These are phyloP conservation scores for Podospora didyma DNA, from an alignment of 495 filamentous ascomycete species.

Conservation along the genomic window DNA sequence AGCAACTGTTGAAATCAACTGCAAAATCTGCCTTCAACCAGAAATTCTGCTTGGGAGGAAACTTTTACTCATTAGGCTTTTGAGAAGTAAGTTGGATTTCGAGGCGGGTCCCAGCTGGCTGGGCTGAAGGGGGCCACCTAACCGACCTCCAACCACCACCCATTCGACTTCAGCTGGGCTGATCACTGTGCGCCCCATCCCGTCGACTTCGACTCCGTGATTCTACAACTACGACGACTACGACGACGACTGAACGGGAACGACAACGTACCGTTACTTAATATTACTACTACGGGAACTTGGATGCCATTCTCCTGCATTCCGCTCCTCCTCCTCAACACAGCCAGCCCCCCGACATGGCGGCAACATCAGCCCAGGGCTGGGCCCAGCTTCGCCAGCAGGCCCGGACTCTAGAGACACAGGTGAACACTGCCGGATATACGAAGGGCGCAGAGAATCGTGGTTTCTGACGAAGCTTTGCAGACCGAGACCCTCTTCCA, in stretches of 20 bases:
- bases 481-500: conserved; percentile 93
- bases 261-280: neutral
- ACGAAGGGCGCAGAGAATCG: too few relatives aligned
- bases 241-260: too few relatives aligned
- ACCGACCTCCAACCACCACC: too few relatives aligned
- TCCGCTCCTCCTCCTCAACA: neutral
- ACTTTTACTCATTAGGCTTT: too few relatives aligned
- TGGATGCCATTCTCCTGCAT: neutral
- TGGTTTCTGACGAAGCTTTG: neutral
- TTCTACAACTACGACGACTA: too few relatives aligned
- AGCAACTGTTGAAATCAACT: too few relatives aligned
- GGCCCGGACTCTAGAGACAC: conserved; percentile 82
- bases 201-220: too few relatives aligned
- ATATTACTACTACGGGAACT: neutral
- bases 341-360: conserved; percentile 46
- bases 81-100: too few relatives aligned
- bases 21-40: too few relatives aligned
- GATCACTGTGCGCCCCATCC: neutral
- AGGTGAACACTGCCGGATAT: conserved; percentile 52
- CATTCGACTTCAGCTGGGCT: neutral
- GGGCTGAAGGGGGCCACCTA: too few relatives aligned
- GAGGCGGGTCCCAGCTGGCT: too few relatives aligned
- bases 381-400: conserved; percentile 97
- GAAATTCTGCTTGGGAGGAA: too few relatives aligned
- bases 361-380: conserved; percentile 68